Evolutionary conservation across 176 grass and related monocot species (phyloP).

Genomic region (Saccharum spontaneum): DNA sequence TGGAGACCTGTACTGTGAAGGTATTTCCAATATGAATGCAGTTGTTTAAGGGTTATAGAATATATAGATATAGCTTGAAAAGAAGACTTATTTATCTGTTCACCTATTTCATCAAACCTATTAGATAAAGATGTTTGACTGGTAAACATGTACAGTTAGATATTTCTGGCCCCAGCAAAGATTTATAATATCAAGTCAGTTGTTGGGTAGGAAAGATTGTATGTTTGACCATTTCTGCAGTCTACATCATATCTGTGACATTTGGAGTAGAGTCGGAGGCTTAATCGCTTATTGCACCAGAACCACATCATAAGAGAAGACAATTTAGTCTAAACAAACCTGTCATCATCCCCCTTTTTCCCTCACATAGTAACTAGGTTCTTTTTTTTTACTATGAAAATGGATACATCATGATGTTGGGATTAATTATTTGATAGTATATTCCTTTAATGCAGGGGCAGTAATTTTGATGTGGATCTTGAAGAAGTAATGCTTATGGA

Average conservation of each 20-base stretch:
- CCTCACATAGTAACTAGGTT: not conserved
- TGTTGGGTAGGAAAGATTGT: conserved; percentile 5
- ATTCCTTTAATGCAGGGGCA: conserved; percentile 53
- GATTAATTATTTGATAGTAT: conserved; percentile 6
- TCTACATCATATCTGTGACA: not conserved
- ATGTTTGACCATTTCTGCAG: conserved; percentile 24
- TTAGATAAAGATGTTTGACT: conserved; percentile 4
- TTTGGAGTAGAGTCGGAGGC: not conserved
- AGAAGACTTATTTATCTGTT: not conserved
- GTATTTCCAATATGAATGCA: not conserved
- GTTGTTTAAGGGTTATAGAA: conserved; percentile 4
- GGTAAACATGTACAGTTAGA: not conserved
- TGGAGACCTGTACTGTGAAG: not conserved
- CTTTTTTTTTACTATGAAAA: conserved; percentile 3
- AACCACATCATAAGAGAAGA: conserved; percentile 6
- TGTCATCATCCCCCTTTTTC: not conserved
- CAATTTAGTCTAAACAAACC: conserved; percentile 14
- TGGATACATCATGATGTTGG: not conserved
- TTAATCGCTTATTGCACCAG: not conserved
- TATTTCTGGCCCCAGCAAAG: not conserved
- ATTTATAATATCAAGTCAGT: not conserved
- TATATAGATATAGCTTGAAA: not conserved
- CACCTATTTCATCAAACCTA: conserved; percentile 15
- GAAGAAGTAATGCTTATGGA: conserved; percentile 98
- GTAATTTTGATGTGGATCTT: conserved; percentile 80